phyloP scores from a whole-genome alignment of 2,329 filamentous ascomycete genomes.

The Magnaporthiopsis rhizophila region DNA sequence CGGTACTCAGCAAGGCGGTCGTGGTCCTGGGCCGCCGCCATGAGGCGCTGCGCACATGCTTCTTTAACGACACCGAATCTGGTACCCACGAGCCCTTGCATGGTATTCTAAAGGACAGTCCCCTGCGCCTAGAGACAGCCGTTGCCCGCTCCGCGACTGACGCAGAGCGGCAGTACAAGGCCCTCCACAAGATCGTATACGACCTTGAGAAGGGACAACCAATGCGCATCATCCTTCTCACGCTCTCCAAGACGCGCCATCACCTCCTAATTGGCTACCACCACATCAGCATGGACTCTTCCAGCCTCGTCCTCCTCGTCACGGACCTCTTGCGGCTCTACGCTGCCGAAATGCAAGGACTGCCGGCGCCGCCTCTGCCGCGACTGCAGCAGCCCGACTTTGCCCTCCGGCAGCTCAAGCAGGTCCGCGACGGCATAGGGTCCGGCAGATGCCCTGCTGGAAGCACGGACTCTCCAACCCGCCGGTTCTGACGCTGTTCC shows the following conservation, averaged over 20 bases:
- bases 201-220: not conserved
- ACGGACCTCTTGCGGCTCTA: not conserved
- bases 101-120: conserved; percentile 3
- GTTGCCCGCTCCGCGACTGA: no score
- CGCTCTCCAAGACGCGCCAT: not conserved
- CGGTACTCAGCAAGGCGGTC: conserved; percentile 13
- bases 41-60: conserved; percentile 25
- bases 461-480: not conserved
- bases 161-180: not conserved
- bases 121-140: not conserved
- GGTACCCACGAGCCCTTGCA: conserved; percentile 12
- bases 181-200: not conserved
- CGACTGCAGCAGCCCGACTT: not conserved
- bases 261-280: conserved; percentile 1
- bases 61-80: conserved; percentile 13
- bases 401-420: not conserved
- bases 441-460: not conserved
- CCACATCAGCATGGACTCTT: conserved; percentile 5
- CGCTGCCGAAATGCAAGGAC: not conserved
- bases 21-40: conserved; percentile 19
- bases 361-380: not conserved
- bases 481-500: not conserved
- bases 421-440: not conserved
- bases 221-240: conserved; percentile 2
- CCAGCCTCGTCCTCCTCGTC: not conserved